These are phyloP conservation scores for Chytriomyces hyalinus DNA, from an alignment of 192 early-diverging fungal genomes.

Conservation along the genomic window DNA sequence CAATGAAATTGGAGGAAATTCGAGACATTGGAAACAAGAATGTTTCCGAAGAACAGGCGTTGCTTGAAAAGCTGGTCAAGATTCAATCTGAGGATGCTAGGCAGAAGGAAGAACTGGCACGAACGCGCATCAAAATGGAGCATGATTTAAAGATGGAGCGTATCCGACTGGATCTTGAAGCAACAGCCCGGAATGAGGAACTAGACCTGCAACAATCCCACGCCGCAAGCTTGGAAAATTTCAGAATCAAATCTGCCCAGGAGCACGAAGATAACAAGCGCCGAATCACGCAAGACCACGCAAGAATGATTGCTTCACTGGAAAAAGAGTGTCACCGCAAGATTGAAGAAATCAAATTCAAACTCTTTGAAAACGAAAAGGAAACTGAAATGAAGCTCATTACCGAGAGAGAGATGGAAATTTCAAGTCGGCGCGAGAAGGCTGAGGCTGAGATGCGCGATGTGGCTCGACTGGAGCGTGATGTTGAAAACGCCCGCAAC, in stretches of 20 bases:
- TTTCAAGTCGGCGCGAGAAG: constrained; percentile 2
- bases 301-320: constrained; percentile 10
- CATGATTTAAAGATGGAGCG: neutral
- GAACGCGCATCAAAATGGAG: constrained; percentile 21
- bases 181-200: constrained; percentile 6
- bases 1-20: constrained; percentile 13
- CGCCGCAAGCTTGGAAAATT: neutral
- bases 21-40: neutral
- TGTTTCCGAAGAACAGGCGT: constrained; percentile 1
- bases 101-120: constrained; percentile 1
- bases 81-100: neutral
- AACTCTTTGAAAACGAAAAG: constrained; percentile 26
- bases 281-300: constrained; percentile 12
- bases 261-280: constrained; percentile 21
- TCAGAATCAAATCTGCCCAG: neutral
- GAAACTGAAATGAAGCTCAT: constrained; percentile 20
- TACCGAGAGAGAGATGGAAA: constrained; percentile 20
- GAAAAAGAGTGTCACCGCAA: constrained; percentile 26
- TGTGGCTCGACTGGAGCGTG: constrained; percentile 12
- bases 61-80: neutral
- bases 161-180: neutral
- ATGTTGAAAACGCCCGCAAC: constrained; percentile 5
- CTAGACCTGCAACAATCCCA: constrained; percentile 9
- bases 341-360: constrained; percentile 10
- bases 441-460: constrained; percentile 17